A percentile compares a stretch with the other conserved stretches of the same genome.
Conservation (phyloP, 768 basidiomycete genomes). For the Auriculariales sp. region DNA sequence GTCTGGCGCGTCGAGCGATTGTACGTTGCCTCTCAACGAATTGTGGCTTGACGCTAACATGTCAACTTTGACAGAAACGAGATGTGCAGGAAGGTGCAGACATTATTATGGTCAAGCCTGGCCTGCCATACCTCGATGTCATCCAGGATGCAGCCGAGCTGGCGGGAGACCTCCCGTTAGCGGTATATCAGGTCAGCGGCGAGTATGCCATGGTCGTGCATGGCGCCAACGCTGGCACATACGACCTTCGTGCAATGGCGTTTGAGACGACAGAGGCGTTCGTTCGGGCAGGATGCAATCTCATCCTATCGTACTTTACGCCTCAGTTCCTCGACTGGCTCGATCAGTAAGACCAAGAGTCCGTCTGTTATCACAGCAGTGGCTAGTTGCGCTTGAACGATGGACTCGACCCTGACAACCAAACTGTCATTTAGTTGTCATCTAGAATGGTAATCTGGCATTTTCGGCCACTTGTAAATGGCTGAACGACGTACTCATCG, state of each 20-base stretch:
- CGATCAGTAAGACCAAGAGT: too few relatives aligned
- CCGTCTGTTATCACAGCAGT: too few relatives aligned
- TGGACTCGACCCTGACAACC: too few relatives aligned
- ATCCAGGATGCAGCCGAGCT: slow-evolving; percentile 76
- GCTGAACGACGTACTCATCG: too few relatives aligned
- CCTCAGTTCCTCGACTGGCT: slow-evolving; percentile 92
- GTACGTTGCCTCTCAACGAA: slow-evolving; percentile 31
- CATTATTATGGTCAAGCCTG: slow-evolving; percentile 97
- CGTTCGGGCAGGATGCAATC: slow-evolving; percentile 84
- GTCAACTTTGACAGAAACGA: slow-evolving; percentile 42
- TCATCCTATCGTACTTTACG: slow-evolving; percentile 92
- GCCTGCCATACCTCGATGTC: slow-evolving; percentile 92
- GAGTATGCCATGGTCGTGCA: slow-evolving; percentile 97
- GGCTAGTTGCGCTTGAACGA: too few relatives aligned
- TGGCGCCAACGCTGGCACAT: slow-evolving; percentile 87
- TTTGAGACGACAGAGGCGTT: slow-evolving; percentile 87
- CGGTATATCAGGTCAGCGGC: slow-evolving; percentile 94
- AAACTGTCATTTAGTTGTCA: too few relatives aligned
- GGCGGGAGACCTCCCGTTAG: slow-evolving; percentile 79
- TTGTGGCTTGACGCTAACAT: not conserved
- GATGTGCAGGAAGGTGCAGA: slow-evolving; percentile 89
- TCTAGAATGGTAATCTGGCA: too few relatives aligned
- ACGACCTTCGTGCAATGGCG: slow-evolving; percentile 82
- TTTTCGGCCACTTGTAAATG: too few relatives aligned
- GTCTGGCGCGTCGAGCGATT: slow-evolving; percentile 85